Evolutionary conservation across 2,329 filamentous ascomycete species (phyloP), one percentile per base, ranked within the genome.

Genomic region (Alternaria burnsii): DNA sequence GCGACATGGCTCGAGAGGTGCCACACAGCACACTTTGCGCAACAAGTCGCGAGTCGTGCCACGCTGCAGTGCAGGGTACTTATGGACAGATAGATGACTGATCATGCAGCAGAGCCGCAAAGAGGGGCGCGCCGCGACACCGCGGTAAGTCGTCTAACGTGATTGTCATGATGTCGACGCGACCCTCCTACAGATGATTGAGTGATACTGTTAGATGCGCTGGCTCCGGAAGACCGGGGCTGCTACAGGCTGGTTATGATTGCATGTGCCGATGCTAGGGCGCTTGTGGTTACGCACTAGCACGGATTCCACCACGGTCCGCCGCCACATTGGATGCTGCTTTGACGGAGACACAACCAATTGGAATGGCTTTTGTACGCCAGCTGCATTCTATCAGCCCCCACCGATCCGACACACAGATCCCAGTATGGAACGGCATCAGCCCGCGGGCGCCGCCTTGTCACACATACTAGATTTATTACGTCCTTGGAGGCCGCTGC

Each of bases 151-250:
- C 30, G 0, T 55, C 22, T 26, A 55, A 20, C 3, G 34, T 24
- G 38, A 1, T 50, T 4, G 42, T 9, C 53, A 56, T 56, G 43
- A 38, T 40, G 52, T 8, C 53, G 42, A 48, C 43, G 43, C 43
- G 46, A 40, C 53, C 42, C 53, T 50, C 53, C 53, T 28, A 10
- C 22, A 20, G 53, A 38, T 40, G n/a, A n/a, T n/a, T n/a, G n/a
- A n/a, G n/a, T n/a, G n/a, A n/a, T n/a, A 22, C 8, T 55, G 30
- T 16, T 18, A 38, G 6, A 26, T 8, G 32, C 22, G 28, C 38
- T 47, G 42, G 30, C 28, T n/a, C n/a, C 22, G 7, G 26, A 10
- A 0, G 16, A 1, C 12, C 12, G 43, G 26, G 53, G 42, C 36
- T 44, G 22, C 4, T 22, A 55, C 42, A 48, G 53, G 53, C 32